Evolutionary conservation across 2,329 filamentous ascomycete genomes (phyloP), one percentile per base, ranked within the genome.

Genomic region (Aspergillus arachidicola): DNA sequence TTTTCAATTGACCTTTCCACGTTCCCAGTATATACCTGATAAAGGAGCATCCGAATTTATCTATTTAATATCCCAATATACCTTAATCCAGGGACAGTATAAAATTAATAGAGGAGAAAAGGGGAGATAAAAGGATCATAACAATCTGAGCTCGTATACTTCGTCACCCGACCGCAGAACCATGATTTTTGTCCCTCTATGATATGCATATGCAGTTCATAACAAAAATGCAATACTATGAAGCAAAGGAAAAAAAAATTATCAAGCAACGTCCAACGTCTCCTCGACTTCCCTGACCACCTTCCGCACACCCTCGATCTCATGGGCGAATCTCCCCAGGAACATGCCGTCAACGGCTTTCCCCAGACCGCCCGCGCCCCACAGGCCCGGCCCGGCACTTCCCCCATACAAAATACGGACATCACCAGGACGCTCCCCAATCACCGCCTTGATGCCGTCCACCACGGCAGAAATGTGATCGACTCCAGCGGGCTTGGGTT

Each of bases 331-430:
- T 32, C 93, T 81, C 0, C 92, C 93, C 61, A 96, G 75, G 71
- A 95, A 95, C 76, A 95, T 80, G 0, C 92, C 92, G 78, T 96
- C 92, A 14, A 94, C 87, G 0, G 87, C 89, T 28, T 86, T 84
- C 60, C 85, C 87, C 65, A 95, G 80, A 68, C 84, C 77, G 7
- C 76, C 74, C 6, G 59, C 59, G 32, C 76, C 72, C 76, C 91
- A 96, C 54, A 93, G 82, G 0, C 92, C 92, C 1, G 91, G 91
- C 0, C 92, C 91, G 12, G 93, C 92, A 75, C 91, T 93, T 1
- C 92, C 92, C 0, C 93, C 92, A 75, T 96, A 96, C 21, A 96
- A 75, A 50, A 95, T 88, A 64, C 91, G 86, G 58, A 87, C 89
- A 5, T 81, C 75, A 0, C 87, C 90, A 12, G 78, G 79, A 57